Evolutionary conservation across 139 green algal genomes (phyloP).

Genomic region (Tetradesmus obliquus): DNA sequence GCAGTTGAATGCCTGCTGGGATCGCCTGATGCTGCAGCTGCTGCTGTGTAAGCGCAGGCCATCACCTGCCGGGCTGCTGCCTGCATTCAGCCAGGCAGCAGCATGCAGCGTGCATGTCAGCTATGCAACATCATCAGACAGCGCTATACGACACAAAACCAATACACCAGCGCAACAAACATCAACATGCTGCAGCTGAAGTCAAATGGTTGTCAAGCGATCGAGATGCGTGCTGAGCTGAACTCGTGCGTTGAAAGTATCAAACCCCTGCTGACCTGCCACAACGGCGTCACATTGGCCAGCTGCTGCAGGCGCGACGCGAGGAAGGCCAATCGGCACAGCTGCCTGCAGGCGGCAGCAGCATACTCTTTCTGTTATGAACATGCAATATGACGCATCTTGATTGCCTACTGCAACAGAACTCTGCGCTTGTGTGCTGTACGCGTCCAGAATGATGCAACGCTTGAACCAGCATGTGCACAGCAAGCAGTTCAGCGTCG

Average conservation of each 20-base stretch:
- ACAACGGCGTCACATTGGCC: conserved; percentile 1
- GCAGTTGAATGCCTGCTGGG: not conserved
- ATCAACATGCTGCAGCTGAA: not conserved
- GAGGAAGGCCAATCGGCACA: conserved; percentile 1
- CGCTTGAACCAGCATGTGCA: too few relatives aligned
- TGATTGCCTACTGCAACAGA: not conserved
- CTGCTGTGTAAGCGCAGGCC: not conserved
- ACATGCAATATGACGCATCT: not conserved
- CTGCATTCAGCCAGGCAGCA: not conserved
- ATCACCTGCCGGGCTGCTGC: not conserved
- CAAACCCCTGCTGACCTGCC: not conserved
- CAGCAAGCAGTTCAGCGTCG: too few relatives aligned
- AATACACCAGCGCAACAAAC: not conserved
- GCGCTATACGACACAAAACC: too few relatives aligned
- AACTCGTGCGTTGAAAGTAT: too few relatives aligned
- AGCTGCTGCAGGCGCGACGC: not conserved
- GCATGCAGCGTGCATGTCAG: not conserved
- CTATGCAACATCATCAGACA: not conserved
- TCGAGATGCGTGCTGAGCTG: too few relatives aligned
- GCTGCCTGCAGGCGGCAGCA: not conserved
- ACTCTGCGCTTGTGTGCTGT: not conserved
- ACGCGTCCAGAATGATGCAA: too few relatives aligned
- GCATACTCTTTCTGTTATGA: not conserved
- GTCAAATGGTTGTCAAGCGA: not conserved
- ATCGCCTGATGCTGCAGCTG: not conserved